These are phyloP conservation scores for Lichtheimia ornata DNA, from an alignment of 371 early-diverging fungal genomes.

Conservation along the genomic window DNA sequence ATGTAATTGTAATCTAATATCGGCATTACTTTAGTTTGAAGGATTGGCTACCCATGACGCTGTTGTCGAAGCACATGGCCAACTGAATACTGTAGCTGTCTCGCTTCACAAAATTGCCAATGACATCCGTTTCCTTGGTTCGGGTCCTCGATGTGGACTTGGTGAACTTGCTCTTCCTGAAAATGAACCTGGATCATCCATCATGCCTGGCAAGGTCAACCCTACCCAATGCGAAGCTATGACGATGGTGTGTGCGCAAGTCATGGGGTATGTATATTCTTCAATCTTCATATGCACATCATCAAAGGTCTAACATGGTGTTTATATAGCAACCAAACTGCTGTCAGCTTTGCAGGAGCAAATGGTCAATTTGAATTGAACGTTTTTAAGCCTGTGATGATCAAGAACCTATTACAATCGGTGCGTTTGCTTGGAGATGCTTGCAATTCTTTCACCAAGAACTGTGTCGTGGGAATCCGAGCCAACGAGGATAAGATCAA, in stretches of 20 bases:
- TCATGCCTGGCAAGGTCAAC: conserved; percentile 95
- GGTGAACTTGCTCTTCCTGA: conserved; percentile 87
- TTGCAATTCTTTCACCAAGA: conserved; percentile 73
- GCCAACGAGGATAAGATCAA: conserved; percentile 79
- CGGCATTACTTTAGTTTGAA: conserved; percentile 60
- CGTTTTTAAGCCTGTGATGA: conserved; percentile 92
- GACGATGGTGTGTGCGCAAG: conserved; percentile 93
- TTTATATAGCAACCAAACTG: conserved; percentile 69
- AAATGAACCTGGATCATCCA: conserved; percentile 91
- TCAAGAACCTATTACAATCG: conserved; percentile 85
- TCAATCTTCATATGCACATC: neutral
- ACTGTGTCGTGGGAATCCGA: conserved; percentile 85
- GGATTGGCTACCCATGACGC: conserved; percentile 91
- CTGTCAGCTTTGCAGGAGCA: conserved; percentile 80
- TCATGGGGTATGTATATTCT: conserved; percentile 43
- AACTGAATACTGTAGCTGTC: conserved; percentile 80
- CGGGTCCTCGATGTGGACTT: conserved; percentile 90
- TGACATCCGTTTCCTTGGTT: conserved; percentile 87
- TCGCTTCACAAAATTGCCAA: conserved; percentile 92
- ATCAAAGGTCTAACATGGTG: neutral
- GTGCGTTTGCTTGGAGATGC: conserved; percentile 79
- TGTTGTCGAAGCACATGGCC: conserved; percentile 85
- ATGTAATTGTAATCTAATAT: neutral
- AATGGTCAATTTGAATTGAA: conserved; percentile 94
- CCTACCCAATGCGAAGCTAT: conserved; percentile 93